Evolutionary conservation across 2,329 filamentous ascomycete species (phyloP), one percentile per base, ranked within the genome.

Genomic region (Whalleya microplaca): DNA sequence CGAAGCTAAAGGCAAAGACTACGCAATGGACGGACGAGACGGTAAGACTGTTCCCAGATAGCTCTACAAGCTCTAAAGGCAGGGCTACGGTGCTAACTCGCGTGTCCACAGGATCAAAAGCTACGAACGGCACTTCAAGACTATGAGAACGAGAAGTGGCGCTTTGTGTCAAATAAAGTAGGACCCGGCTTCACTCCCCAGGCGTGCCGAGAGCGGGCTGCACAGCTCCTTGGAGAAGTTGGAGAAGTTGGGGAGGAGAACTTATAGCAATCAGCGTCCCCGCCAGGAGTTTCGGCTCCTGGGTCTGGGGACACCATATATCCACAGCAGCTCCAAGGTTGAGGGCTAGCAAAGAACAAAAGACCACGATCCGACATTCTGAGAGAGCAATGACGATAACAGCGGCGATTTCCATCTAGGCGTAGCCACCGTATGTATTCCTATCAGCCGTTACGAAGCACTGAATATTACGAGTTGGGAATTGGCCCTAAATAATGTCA

Each of bases 1-100:
- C 92, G 43, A 96, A 96, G 76, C 79, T 96, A 50, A 96, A 96
- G 76, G 92, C 92, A 14, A 96, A 96, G 78, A 93, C 90, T 41
- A 96, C 91, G 12, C 86, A 92, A 68, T 97, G 93, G 93, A 96
- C 90, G 48, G 91, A 96, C 64, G 92, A 96, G 71, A 95, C 91
- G 80, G 93, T 96, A 81, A 77, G 87, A 73, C 58, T 21, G n/a
- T 40, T 42, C 18, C 37, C 21, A 41, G 47, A 16, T n/a, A 41
- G 37, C 14, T 45, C 19, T 40, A 55, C 51, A 51, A 43, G n/a
- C 47, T 40, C 45, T 46, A 45, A 21, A 52, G 48, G 14, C n/a
- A 32, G 43, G 21, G 53, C 18, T 5, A 21, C 47, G 20, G 45
- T 61, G 45, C 62, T 64, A 59, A 62, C 32, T 42, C 16, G 48